A percentile compares a stretch with the other conserved stretches of the same genome.
phyloP scores from a whole-genome alignment of 805 yeast genomes.

The Lipomyces starkeyi region DNA sequence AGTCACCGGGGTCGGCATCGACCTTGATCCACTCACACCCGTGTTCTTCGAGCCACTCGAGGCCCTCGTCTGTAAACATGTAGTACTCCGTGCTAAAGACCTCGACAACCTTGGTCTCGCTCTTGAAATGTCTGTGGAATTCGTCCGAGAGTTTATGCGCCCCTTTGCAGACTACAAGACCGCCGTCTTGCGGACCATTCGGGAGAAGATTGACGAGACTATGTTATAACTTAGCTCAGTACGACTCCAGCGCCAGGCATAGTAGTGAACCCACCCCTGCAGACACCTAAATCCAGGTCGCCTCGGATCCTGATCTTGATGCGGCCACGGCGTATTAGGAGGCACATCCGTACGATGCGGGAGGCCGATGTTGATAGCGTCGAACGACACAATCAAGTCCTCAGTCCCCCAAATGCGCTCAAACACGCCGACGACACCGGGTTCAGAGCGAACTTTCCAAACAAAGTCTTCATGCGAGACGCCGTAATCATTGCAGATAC shows the following conservation, averaged over 20 bases:
- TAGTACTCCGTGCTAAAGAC: conserved; percentile 19
- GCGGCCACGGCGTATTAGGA: conserved; percentile 27
- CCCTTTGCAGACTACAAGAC: conserved; percentile 24
- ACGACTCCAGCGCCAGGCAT: not conserved
- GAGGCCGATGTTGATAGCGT: conserved; percentile 24
- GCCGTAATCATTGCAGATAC: conserved; percentile 15
- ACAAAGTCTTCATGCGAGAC: conserved; percentile 30
- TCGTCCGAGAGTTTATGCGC: conserved; percentile 23
- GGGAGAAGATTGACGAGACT: conserved; percentile 27
- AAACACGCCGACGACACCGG: conserved; percentile 27
- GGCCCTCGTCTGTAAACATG: conserved; percentile 6
- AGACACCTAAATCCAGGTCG: conserved; percentile 27
- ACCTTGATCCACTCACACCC: conserved; percentile 28
- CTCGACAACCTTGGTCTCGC: not conserved
- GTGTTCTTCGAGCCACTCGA: conserved; percentile 14
- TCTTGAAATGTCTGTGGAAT: conserved; percentile 16
- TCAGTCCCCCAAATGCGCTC: conserved; percentile 22
- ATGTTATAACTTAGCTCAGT: not conserved
- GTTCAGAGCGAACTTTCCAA: conserved; percentile 25
- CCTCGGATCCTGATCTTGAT: conserved; percentile 26
- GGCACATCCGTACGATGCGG: conserved; percentile 26
- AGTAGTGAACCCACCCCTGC: conserved; percentile 16
- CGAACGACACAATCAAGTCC: conserved; percentile 28
- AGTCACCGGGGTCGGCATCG: conserved; percentile 26
- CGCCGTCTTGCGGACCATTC: conserved; percentile 31